Evolutionary conservation across 805 yeast species (phyloP).

Genomic region (Barnettozyma wickerhamii): DNA sequence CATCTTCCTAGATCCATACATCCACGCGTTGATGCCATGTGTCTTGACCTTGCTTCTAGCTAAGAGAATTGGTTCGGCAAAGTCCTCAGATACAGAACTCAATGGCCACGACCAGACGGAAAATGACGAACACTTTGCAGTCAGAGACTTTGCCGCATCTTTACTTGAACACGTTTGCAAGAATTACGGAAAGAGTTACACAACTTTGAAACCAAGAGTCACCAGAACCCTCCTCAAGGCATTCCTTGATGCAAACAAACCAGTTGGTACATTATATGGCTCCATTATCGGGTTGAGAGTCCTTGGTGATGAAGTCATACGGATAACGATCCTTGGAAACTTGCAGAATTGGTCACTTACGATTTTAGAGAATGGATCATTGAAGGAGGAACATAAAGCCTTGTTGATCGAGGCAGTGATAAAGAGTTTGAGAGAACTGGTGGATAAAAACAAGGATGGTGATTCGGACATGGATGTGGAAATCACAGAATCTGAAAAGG

Average conservation of each 20-base stretch:
- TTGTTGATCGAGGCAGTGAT: conserved; percentile 47
- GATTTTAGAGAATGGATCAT: conserved; percentile 38
- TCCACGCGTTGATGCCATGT: conserved; percentile 97
- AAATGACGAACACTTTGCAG: conserved; percentile 39
- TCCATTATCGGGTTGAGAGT: conserved; percentile 80
- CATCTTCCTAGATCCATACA: conserved; percentile 89
- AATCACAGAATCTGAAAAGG: conserved; percentile 30
- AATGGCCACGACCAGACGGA: conserved; percentile 8
- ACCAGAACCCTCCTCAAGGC: conserved; percentile 91
- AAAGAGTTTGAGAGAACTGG: conserved; percentile 50
- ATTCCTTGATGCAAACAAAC: conserved; percentile 76
- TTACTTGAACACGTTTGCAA: conserved; percentile 73
- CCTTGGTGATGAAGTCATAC: conserved; percentile 82
- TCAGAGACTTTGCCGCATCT: conserved; percentile 86
- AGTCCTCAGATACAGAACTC: neutral
- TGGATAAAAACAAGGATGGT: conserved; percentile 27
- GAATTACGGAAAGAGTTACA: conserved; percentile 78
- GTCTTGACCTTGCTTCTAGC: conserved; percentile 86
- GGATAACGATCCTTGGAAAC: conserved; percentile 82
- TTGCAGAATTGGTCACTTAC: conserved; percentile 71
- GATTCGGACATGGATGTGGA: conserved; percentile 35
- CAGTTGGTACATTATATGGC: conserved; percentile 90
- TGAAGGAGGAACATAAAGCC: conserved; percentile 40
- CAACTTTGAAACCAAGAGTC: conserved; percentile 87
- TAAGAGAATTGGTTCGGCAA: conserved; percentile 63